Evolutionary conservation across 1,284 basidiomycete species (phyloP), one percentile per base, ranked within the genome.

Genomic region (Vanrija sp.): DNA sequence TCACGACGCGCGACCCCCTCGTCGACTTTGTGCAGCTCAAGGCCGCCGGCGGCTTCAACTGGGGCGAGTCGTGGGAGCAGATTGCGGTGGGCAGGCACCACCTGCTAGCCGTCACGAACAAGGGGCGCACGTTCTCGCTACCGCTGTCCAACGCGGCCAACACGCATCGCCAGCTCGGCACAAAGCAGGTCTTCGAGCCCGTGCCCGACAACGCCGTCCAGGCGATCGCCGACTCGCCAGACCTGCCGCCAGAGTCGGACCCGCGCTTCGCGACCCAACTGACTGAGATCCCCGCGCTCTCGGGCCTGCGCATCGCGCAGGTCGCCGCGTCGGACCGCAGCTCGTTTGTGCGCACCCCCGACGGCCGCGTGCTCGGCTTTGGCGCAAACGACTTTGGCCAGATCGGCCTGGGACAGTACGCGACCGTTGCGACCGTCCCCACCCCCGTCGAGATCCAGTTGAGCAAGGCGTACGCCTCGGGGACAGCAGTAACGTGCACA

Each of bases 301-400:
- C 78, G 47, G 86, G 83, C 1, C 76, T 94, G 18, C 72, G 83
- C 38, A 78, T 83, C 42, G 83, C 81, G 12, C 86, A 92, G 72
- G 81, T 93, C 44, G 85, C 86, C 18, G 84, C 91, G 5, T 89
- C 90, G 5, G 80, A 81, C 43, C 81, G 86, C 54, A 86, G 83
- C 50, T 90, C 87, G 63, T 89, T 91, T 71, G 84, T 83, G 28
- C 79, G 85, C 52, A 86, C 90, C 6, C 66, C 78, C 5, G 78
- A 80, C 7, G 92, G 91, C 2, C 80, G 86, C 44, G 89, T 95
- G 4, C 82, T 98, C n/a, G 89, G 86, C 0, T 93, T 88, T 83
- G 91, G 91, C 46, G 88, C 88, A 1, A 94, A 94, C 71, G 86
- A 88, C 61, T 86, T 81, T 62, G 89, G 90, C 40, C 91, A 94